Conservation (phyloP, 140 eudicot species). For the Bidens hawaiensis region DNA sequence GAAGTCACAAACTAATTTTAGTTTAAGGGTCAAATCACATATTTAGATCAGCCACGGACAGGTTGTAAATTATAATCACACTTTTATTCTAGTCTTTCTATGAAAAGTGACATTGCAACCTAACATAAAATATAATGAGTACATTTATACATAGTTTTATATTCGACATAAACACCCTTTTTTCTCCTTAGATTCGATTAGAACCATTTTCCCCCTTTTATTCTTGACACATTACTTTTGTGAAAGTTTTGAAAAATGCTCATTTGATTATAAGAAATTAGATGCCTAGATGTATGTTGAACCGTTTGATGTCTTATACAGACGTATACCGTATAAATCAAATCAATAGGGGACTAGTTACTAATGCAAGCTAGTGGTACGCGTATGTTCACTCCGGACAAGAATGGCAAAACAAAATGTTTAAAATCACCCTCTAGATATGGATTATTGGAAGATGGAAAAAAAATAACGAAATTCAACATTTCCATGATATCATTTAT, state of each 20-base stretch:
- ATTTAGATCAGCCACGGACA: neutral
- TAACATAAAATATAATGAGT: too few species aligned
- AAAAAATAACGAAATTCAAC: neutral
- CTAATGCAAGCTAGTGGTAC: too few species aligned
- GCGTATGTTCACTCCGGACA: too few species aligned
- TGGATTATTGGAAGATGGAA: too few species aligned
- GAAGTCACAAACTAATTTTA: neutral
- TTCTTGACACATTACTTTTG: neutral
- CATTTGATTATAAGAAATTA: neutral
- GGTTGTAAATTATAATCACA: neutral
- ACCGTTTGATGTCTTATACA: too few species aligned
- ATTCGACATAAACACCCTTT: neutral
- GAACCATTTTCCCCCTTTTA: neutral
- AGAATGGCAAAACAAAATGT: too few species aligned
- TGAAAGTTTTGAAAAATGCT: neutral
- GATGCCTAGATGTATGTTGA: too few species aligned
- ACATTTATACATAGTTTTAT: neutral
- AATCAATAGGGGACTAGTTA: too few species aligned
- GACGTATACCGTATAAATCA: too few species aligned
- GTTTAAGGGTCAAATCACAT: neutral
- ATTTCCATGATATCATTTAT: constrained; percentile 9
- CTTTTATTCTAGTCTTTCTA: neutral
- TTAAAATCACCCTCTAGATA: too few species aligned
- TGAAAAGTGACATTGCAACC: neutral
- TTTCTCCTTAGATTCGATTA: neutral